Conservation (phyloP, 495 filamentous ascomycete genomes). For the Gamarada debralockiae region DNA sequence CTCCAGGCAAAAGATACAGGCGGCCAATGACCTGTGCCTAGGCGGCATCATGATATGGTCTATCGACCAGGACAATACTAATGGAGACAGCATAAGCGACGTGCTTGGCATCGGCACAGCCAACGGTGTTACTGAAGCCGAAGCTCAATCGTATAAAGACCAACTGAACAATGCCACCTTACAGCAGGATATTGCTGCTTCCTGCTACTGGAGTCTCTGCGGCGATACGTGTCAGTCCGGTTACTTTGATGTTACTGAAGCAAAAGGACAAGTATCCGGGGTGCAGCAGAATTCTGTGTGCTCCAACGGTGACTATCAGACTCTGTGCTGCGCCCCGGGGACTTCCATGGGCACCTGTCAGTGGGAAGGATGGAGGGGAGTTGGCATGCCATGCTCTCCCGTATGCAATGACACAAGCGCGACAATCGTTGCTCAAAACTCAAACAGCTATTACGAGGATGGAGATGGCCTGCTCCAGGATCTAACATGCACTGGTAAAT, state of each 20-base stretch:
- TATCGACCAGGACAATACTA: conserved; percentile 7
- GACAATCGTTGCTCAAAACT: not conserved
- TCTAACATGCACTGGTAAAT: conserved; percentile 5
- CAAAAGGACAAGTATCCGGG: not conserved
- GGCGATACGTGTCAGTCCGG: not conserved
- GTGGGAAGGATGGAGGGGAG: conserved; percentile 23
- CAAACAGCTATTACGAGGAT: not conserved
- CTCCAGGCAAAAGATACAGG: not conserved
- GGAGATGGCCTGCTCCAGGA: not conserved
- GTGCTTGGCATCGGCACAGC: conserved; percentile 4
- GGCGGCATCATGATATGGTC: conserved; percentile 38
- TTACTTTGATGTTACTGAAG: conserved; percentile 2
- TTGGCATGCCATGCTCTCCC: conserved; percentile 11
- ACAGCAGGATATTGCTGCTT: not conserved
- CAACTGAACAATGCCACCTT: not conserved
- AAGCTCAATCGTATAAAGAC: not conserved
- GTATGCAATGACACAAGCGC: not conserved
- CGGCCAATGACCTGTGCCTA: conserved; percentile 25
- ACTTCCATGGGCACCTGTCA: conserved; percentile 24
- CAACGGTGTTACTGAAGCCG: not conserved
- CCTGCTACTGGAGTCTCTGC: conserved; percentile 4
- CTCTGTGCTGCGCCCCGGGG: conserved; percentile 24
- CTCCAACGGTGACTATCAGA: conserved; percentile 13
- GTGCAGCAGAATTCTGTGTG: conserved; percentile 18
- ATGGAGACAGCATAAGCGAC: conserved; percentile 3